A percentile compares a stretch with the other conserved stretches of the same genome.
These are phyloP conservation scores for Botryotinia globosa DNA, from an alignment of 2,329 filamentous ascomycete species.

Conservation along the genomic window DNA sequence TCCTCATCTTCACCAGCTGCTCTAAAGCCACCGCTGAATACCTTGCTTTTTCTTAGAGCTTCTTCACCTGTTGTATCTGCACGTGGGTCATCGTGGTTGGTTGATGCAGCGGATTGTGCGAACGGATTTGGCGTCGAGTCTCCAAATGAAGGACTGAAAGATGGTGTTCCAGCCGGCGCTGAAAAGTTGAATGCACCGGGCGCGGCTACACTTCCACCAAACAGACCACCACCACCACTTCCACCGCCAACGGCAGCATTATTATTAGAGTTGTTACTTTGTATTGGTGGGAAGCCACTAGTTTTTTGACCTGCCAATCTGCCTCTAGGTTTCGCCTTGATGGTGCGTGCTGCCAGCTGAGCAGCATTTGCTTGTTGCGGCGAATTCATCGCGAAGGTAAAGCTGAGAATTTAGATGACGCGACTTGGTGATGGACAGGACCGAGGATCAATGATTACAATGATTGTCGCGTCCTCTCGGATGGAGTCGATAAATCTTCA, in stretches of 20 bases:
- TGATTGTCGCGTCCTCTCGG: slow-evolving; percentile 10
- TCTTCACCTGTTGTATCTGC: slow-evolving; percentile 24
- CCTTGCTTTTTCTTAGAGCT: slow-evolving; percentile 7
- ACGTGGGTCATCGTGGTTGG: slow-evolving; percentile 21
- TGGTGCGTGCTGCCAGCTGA: slow-evolving; percentile 36
- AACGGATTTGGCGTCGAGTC: slow-evolving; percentile 20
- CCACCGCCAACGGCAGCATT: slow-evolving; percentile 5
- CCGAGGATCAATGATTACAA: slow-evolving; percentile 6
- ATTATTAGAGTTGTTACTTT: slow-evolving; percentile 7
- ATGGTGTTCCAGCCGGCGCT: slow-evolving; percentile 23
- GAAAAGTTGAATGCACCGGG: slow-evolving; percentile 34
- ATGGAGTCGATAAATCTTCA: neutral
- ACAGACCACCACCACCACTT: slow-evolving; percentile 30
- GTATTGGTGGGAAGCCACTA: slow-evolving; percentile 11
- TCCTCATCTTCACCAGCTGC: neutral
- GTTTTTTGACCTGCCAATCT: slow-evolving; percentile 13
- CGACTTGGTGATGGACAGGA: slow-evolving; percentile 8
- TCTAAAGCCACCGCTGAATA: slow-evolving; percentile 8
- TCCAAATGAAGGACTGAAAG: slow-evolving; percentile 22
- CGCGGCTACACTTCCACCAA: slow-evolving; percentile 34
- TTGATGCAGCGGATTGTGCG: slow-evolving; percentile 12
- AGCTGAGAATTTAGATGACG: neutral
- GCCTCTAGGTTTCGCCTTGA: slow-evolving; percentile 31
- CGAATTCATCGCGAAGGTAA: slow-evolving; percentile 27
- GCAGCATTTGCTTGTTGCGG: slow-evolving; percentile 37